Evolutionary conservation across 2,329 filamentous ascomycete species (phyloP).

Genomic region (Nannizziopsis barbatae): DNA sequence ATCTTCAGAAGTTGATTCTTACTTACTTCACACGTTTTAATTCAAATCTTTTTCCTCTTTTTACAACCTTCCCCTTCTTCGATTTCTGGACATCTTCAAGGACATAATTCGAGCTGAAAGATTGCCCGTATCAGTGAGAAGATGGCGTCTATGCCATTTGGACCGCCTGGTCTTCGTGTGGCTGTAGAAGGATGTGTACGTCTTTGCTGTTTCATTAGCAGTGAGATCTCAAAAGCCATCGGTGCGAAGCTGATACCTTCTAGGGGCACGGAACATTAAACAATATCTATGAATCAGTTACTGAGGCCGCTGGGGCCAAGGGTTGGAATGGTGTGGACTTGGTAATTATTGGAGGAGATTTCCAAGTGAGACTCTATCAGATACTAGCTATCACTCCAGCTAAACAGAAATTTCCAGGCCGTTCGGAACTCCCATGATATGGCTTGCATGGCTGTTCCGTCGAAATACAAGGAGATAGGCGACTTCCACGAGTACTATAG

Average conservation of each 20-base stretch:
- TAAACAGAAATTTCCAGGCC: constrained; percentile 43
- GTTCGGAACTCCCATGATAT: constrained; percentile 81
- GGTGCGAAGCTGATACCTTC: neutral
- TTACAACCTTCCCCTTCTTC: neutral
- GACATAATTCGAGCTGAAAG: neutral
- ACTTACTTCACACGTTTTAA: too few species aligned
- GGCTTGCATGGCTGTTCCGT: constrained; percentile 76
- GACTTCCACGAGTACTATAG: constrained; percentile 95
- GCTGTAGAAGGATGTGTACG: constrained; percentile 15
- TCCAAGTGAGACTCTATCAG: constrained; percentile 51
- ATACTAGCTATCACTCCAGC: constrained; percentile 8
- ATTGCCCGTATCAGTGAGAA: too few species aligned
- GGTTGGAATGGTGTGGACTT: constrained; percentile 76
- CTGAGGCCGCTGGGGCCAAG: constrained; percentile 55
- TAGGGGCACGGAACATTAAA: constrained; percentile 86
- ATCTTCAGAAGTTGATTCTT: too few species aligned
- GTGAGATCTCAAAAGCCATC: neutral
- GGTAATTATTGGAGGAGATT: constrained; percentile 91
- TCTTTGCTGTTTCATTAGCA: neutral
- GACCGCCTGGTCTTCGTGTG: constrained; percentile 2
- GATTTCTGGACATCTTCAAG: neutral
- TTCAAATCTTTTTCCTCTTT: neutral
- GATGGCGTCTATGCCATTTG: constrained; percentile 1
- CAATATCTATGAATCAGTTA: constrained; percentile 75
- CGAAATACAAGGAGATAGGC: constrained; percentile 75